These are phyloP conservation scores for Aspergillus olivimuriae DNA, from an alignment of 495 filamentous ascomycete genomes.

Conservation along the genomic window DNA sequence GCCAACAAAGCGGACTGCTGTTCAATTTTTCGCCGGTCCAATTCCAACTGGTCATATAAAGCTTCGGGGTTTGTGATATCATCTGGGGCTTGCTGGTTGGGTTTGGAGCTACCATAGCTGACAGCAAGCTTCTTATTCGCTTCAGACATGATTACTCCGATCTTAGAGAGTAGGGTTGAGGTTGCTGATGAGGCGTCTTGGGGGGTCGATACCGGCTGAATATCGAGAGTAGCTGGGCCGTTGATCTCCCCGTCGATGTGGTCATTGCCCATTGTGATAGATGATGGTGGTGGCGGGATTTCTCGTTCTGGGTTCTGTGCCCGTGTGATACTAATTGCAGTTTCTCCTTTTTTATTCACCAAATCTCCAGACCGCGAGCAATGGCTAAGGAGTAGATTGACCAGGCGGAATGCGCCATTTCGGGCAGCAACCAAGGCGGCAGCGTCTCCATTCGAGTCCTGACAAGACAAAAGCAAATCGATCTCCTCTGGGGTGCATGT, in stretches of 20 bases:
- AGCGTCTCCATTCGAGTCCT: slow-evolving; percentile 81
- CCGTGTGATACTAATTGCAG: slow-evolving; percentile 65
- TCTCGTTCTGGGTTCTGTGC: slow-evolving; percentile 27
- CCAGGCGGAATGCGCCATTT: slow-evolving; percentile 44
- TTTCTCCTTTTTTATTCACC: slow-evolving; percentile 68
- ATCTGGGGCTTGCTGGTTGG: slow-evolving; percentile 30
- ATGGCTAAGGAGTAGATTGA: slow-evolving; percentile 40
- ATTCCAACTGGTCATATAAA: slow-evolving; percentile 38
- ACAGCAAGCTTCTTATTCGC: slow-evolving; percentile 38
- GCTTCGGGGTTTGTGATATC: slow-evolving; percentile 39
- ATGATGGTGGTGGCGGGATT: slow-evolving; percentile 35
- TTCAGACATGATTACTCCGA: slow-evolving; percentile 38
- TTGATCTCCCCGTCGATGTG: slow-evolving; percentile 27
- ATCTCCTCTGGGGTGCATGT: slow-evolving; percentile 60
- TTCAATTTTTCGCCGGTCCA: slow-evolving; percentile 38
- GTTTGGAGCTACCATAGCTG: slow-evolving; percentile 35
- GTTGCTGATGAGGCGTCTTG: slow-evolving; percentile 25
- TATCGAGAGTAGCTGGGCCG: slow-evolving; percentile 19
- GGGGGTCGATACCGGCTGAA: slow-evolving; percentile 13
- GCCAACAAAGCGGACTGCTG: slow-evolving; percentile 23
- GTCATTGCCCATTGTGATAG: slow-evolving; percentile 40
- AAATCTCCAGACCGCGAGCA: slow-evolving; percentile 72
- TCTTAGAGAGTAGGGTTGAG: slow-evolving; percentile 33
- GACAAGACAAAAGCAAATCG: slow-evolving; percentile 59
- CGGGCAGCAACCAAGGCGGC: slow-evolving; percentile 82